Evolutionary conservation across 2,329 filamentous ascomycete genomes (phyloP), one percentile per base, ranked within the genome.

Genomic region (Geosmithia morbida): DNA sequence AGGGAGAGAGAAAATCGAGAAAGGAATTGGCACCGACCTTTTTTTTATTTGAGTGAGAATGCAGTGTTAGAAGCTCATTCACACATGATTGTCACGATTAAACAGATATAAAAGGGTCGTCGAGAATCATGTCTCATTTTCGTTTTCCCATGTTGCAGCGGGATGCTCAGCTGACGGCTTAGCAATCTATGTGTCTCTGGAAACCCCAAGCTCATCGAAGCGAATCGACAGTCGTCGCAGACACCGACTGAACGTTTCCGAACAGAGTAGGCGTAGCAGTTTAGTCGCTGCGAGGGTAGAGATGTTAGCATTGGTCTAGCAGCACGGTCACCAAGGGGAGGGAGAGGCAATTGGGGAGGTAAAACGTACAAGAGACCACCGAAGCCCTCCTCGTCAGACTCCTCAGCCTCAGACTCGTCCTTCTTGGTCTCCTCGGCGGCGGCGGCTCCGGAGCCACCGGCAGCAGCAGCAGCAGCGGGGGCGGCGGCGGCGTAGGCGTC

Each of bases 401-500:
- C 77, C 50, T 74, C 74, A 59, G 70, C 83, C 33, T 37, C 33
- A 8, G 22, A 26, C 63, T 84, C 81, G 61, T 83, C 81, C 58
- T 81, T 82, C 54, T 79, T 77, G 57, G 82, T 73, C 62, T 80
- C 72, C 61, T 79, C 74, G 58, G 75, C 72, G 53, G 73, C 71
- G 47, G 69, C 67, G 49, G 70, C 70, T 52, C 70, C 74, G 48
- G 68, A 70, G 51, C 68, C 66, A 44, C 69, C 64, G 47, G 70
- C 69, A 48, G 70, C 69, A 48, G 78, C 72, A 50, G 72, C 74
- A 49, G 81, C 83, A 54, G 66, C 79, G 50, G 90, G 87, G 56
- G 84, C 87, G 56, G 89, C 75, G 45, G 87, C 67, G 55, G 90
- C 92, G 69, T 97, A 98, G 48, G 87, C 87, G 48, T 98, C 92